Base-by-base conservation (phyloP, 371 early-diverging fungal genomes). In the Apophysomyces trapeziformis region DNA sequence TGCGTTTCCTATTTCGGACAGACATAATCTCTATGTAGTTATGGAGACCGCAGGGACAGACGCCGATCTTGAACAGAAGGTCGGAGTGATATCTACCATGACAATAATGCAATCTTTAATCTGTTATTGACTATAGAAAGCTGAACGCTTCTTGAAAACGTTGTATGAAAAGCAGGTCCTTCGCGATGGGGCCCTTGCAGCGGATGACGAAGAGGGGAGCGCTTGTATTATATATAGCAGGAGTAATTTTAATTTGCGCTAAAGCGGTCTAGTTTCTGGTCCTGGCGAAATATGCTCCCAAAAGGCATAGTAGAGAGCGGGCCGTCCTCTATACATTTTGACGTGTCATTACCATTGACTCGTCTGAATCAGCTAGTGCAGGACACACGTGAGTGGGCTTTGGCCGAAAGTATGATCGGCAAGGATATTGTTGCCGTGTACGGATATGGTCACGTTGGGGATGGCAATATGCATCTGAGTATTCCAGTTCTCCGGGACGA, bases 361-460 rank as follows among this genome's bases (percentile, higher is more conserved):
- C 73, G 82, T 1, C 77, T 98, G 7, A 96, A 97, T 66, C 76
- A 89, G 32, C 65, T 94, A 35, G 95, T 96, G 2, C 79, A 85
- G 66, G 92, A 88, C 50, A 84, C 92, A 66, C 79, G 86, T 36
- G 70, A 58, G 6, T 85, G 86, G 43, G 80, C 96, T 11, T 70
- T 57, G 14, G 61, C 66, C 0, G 67, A 71, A 37, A 85, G 86
- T 0, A 63, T 88, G 13, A 80, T 84, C 58, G 85, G 78, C 4
- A 70, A 72, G 8, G 75, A 74, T 43, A 81, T 93, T 38, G 77
- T 66, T 16, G 80, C 88, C 39, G 85, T 93, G 3, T 89, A 89
- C 65, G 98, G 97, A 7, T 97, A 91, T 79, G 98, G 98, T n/a
- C 94, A 95, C 70, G 80, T 95, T 41, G 94, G 95, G 5, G 94